Evolutionary conservation across 139 green algal species (phyloP).

Genomic region (Tetradesmus obliquus): DNA sequence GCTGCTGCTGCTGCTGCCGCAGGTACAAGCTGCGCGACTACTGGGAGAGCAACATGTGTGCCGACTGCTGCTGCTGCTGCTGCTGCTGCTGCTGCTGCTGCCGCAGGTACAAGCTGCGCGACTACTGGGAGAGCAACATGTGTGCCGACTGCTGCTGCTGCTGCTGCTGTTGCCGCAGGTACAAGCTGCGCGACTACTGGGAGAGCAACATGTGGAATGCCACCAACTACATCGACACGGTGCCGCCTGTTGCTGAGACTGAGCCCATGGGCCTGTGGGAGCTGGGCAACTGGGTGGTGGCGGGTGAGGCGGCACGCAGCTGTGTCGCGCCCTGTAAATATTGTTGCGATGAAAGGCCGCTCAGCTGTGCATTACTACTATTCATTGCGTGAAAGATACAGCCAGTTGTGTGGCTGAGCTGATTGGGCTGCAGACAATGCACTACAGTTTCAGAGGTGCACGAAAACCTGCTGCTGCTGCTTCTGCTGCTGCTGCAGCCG

Average conservation of each 20-base stretch:
- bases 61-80: background rate
- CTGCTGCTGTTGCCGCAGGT: slow-evolving; percentile 2
- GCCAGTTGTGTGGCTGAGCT: too few species aligned
- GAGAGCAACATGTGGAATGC: slow-evolving; percentile 35
- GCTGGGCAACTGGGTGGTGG: slow-evolving; percentile 47
- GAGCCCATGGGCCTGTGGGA: slow-evolving; percentile 42
- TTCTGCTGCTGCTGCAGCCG: slow-evolving; percentile 9
- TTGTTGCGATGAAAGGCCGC: too few species aligned
- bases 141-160: background rate
- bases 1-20: too few species aligned
- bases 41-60: too few species aligned
- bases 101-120: too few species aligned
- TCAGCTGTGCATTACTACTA: too few species aligned
- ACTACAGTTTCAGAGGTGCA: too few species aligned
- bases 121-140: background rate
- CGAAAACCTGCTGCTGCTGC: background rate
- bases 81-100: background rate
- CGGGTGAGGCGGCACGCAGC: background rate
- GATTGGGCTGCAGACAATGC: too few species aligned
- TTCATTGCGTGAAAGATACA: too few species aligned
- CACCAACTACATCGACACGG: background rate
- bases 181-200: slow-evolving; percentile 45
- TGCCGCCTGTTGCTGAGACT: background rate
- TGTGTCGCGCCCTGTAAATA: too few species aligned
- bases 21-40: too few species aligned